These are phyloP conservation scores for Anthracocystis walkeri DNA, from an alignment of 1,284 basidiomycete genomes.

Conservation along the genomic window DNA sequence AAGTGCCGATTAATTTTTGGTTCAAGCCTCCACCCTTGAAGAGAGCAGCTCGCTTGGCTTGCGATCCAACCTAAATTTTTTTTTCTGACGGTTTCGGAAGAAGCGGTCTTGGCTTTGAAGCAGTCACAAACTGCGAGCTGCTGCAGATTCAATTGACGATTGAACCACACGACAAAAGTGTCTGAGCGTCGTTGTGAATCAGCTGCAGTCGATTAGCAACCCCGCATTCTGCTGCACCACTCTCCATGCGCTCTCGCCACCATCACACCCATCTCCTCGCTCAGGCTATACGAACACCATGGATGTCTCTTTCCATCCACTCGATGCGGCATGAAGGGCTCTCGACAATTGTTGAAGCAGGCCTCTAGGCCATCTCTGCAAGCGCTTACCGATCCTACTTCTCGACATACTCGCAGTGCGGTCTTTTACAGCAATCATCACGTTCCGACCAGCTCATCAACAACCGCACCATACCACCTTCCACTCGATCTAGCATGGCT, in stretches of 20 bases:
- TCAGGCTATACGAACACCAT: conserved; percentile 9
- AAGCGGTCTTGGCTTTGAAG: background rate
- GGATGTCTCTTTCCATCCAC: background rate
- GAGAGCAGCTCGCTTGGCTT: background rate
- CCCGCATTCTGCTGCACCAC: background rate
- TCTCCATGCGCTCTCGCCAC: background rate
- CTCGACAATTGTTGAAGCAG: conserved; percentile 13
- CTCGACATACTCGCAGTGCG: background rate
- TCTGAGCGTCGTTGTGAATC: conserved; percentile 1
- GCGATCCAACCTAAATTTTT: conserved; percentile 2
- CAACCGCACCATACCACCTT: background rate
- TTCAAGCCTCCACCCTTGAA: conserved; percentile 16
- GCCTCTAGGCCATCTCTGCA: conserved; percentile 12
- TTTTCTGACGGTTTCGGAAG: background rate
- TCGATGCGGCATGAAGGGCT: conserved; percentile 27
- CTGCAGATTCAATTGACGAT: background rate
- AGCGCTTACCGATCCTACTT: conserved; percentile 2
- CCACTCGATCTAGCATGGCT: background rate
- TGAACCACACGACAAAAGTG: conserved; percentile 1
- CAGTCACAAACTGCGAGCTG: background rate
- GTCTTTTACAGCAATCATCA: conserved; percentile 3
- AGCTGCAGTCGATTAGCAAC: background rate
- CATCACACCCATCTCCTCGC: conserved; percentile 1
- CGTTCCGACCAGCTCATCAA: background rate
- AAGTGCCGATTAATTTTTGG: background rate